Base-by-base conservation (phyloP, 768 basidiomycete genomes). In the Russula lepida region DNA sequence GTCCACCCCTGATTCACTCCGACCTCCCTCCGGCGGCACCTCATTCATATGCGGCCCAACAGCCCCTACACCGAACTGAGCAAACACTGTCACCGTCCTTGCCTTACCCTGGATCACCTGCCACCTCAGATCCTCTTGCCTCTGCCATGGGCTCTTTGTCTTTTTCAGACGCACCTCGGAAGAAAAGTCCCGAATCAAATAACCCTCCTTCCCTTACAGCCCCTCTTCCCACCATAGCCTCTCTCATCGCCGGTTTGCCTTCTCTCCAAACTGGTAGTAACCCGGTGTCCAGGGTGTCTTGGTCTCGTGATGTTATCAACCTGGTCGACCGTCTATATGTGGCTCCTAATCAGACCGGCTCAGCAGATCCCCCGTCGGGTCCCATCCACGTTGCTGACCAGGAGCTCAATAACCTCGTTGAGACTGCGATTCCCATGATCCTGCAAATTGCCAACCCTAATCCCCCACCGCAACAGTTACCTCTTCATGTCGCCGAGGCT, bases 221-320 rank as follows among this genome's bases (percentile, higher is more conserved):
- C 0, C 80, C 87, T 4, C 75, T 91, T 0, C 89, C 92, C 0
- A 78, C 81, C n/a, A 71, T 88, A 44, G 69, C 82, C 19, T 77
- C 80, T 0, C 82, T 93, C 27, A 69, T 79, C 5, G 75, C 79
- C 0, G 82, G 81, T 1, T 69, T 82, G 0, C 71, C 75, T 4
- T 71, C 79, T 13, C 73, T 88, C 25, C 84, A 86, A 56, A 72
- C 77, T 1, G 68, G 68, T 41, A 79, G 81, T 59, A 83, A 85
- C 66, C 85, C 86, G 2, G 69, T 74, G 0, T 77, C 84, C 46
- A 84, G 84, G 67, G 71, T 95, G 6, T 76, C 80, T 28, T 98
- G 93, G 92, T 82, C 83, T 17, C 79, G 89, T 52, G 92, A 95
- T 64, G 88, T 95, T 58, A 72, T 94, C 59, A 81, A 84, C 67